Conservation (phyloP, 140 eudicot genomes). For the Flaveria floridana region DNA sequence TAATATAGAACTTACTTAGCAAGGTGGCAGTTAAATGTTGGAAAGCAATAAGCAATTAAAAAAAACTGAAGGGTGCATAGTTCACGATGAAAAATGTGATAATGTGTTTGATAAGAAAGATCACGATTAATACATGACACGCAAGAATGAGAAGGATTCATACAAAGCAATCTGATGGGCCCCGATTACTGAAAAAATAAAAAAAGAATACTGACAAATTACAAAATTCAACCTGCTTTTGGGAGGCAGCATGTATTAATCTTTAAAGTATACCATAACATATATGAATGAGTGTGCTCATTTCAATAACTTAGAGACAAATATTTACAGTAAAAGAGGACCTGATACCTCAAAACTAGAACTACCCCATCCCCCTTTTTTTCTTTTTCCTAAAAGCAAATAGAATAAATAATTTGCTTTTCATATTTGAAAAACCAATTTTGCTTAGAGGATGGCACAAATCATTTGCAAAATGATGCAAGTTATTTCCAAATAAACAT, state of each 20-base stretch:
- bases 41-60: slow-evolving; percentile 12
- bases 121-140: not conserved
- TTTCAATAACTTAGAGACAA: not conserved
- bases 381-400: not conserved
- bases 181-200: not conserved
- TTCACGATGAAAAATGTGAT: not conserved
- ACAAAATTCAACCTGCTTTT: not conserved
- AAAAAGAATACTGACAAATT: not conserved
- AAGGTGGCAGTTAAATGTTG: not conserved
- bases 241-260: not conserved
- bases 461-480: slow-evolving; percentile 31
- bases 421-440: not conserved
- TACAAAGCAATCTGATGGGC: not conserved
- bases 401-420: not conserved
- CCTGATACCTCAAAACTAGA: not conserved
- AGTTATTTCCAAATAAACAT: slow-evolving; percentile 21
- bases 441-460: slow-evolving; percentile 28
- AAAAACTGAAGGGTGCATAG: not conserved
- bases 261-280: not conserved
- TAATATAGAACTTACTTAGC: slow-evolving; percentile 11
- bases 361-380: not conserved
- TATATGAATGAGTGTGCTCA: slow-evolving; percentile 1
- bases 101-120: not conserved
- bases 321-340: slow-evolving; percentile 21
- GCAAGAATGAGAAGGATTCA: too few relatives aligned